Conservation (phyloP, 306 rosid species). For the Mimosa bimucronata region DNA sequence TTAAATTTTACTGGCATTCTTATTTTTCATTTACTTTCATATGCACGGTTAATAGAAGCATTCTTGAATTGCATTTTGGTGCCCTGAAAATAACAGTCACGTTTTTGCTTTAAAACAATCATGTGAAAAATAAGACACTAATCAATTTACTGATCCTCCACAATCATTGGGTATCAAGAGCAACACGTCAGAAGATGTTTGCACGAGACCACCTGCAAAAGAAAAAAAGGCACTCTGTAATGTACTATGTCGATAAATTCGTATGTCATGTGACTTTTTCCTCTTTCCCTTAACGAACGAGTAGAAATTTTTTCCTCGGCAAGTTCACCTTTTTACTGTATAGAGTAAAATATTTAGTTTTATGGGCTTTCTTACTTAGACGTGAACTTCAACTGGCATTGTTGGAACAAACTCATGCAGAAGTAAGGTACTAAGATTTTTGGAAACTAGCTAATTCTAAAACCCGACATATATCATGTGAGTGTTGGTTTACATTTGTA, state of each 20-base stretch:
- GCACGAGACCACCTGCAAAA: neutral
- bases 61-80: neutral
- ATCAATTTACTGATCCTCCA: neutral
- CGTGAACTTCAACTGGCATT: constrained; percentile 1
- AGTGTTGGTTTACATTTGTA: neutral
- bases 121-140: neutral
- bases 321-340: neutral
- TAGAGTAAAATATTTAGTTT: neutral
- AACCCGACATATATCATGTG: neutral
- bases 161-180: neutral
- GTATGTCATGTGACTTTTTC: neutral
- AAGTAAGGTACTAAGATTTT: neutral
- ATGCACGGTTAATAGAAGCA: neutral
- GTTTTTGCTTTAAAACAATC: neutral
- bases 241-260: neutral
- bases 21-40: neutral
- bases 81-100: neutral
- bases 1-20: neutral
- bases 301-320: neutral
- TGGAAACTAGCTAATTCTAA: neutral
- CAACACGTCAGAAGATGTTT: neutral
- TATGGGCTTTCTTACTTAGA: neutral
- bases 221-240: constrained; percentile 7
- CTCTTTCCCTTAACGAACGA: neutral
- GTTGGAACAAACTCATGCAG: constrained; percentile 2